Conservation (phyloP, 2,329 filamentous ascomycete species). For the Diaporthe capsici region DNA sequence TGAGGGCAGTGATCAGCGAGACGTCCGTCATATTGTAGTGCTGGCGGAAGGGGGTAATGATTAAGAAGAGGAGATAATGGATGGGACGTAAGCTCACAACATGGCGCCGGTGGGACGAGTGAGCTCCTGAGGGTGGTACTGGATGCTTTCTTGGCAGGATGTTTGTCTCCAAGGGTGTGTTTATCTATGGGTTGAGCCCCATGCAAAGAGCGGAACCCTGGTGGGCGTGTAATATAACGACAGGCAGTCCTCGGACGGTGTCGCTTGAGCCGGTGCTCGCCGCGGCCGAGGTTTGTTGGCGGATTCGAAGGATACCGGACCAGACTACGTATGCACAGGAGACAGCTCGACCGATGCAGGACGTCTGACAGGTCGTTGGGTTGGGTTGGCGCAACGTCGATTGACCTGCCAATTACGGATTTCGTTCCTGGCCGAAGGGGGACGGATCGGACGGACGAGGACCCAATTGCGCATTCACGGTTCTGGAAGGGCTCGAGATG, state of each 20-base stretch:
- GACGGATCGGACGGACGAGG: background rate
- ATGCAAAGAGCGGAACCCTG: slow-evolving; percentile 32
- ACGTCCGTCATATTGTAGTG: slow-evolving; percentile 40
- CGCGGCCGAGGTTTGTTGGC: slow-evolving; percentile 3
- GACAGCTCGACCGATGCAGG: slow-evolving; percentile 6
- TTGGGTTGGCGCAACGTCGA: background rate
- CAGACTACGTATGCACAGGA: slow-evolving; percentile 6
- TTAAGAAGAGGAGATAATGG: background rate
- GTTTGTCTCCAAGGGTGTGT: slow-evolving; percentile 32
- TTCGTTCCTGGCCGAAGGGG: slow-evolving; percentile 4
- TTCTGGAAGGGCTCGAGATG: background rate
- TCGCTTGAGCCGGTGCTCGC: background rate
- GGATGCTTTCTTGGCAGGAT: slow-evolving; percentile 21
- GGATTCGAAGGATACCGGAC: background rate
- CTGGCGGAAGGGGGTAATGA: background rate
- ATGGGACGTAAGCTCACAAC: slow-evolving; percentile 39
- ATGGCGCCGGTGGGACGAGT: slow-evolving; percentile 29
- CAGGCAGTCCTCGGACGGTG: slow-evolving; percentile 6
- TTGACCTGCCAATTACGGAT: slow-evolving; percentile 33
- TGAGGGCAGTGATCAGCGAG: slow-evolving; percentile 52
- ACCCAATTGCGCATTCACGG: background rate
- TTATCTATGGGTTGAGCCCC: slow-evolving; percentile 32
- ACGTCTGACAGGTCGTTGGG: slow-evolving; percentile 11
- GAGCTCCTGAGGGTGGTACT: slow-evolving; percentile 24
- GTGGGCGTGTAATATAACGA: slow-evolving; percentile 16